Evolutionary conservation across 306 rosid genomes (phyloP).

Genomic region (Pterocarpus macrocarpus): DNA sequence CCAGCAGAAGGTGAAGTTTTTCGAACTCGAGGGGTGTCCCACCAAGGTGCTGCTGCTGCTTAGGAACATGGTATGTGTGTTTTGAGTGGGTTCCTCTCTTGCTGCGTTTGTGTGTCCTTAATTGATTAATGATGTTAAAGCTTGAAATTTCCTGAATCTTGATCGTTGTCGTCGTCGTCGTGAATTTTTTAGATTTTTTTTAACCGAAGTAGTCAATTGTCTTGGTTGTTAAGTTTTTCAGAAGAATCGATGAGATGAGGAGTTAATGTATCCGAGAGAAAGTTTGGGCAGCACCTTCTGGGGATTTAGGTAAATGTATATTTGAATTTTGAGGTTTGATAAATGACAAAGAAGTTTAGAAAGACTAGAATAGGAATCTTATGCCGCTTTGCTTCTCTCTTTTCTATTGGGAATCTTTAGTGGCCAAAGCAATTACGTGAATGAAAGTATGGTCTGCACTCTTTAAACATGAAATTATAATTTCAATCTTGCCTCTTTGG

Average conservation of each 20-base stretch:
- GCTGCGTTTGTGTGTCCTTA: not conserved
- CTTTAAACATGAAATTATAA: not conserved
- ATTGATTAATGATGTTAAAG: not conserved
- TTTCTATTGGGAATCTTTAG: not conserved
- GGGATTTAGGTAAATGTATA: not conserved
- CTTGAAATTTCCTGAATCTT: constrained; percentile 1
- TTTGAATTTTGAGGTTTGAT: not conserved
- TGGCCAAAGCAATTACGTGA: not conserved
- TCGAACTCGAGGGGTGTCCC: no score
- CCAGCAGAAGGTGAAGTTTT: no score
- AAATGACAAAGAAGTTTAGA: not conserved
- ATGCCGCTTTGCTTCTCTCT: not conserved
- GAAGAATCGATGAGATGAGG: not conserved
- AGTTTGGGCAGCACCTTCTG: not conserved
- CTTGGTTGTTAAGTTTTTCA: not conserved
- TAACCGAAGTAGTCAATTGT: not conserved
- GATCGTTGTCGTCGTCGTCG: not conserved
- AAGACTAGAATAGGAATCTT: not conserved
- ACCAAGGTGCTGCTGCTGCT: no score
- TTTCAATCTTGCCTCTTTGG: not conserved
- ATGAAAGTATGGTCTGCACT: not conserved
- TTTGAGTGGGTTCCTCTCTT: no score
- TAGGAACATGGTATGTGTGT: no score
- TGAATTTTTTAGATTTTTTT: not conserved
- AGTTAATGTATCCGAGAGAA: not conserved